phyloP scores from a whole-genome alignment of 2,329 filamentous ascomycete species.

The Tolypocladium sp. region DNA sequence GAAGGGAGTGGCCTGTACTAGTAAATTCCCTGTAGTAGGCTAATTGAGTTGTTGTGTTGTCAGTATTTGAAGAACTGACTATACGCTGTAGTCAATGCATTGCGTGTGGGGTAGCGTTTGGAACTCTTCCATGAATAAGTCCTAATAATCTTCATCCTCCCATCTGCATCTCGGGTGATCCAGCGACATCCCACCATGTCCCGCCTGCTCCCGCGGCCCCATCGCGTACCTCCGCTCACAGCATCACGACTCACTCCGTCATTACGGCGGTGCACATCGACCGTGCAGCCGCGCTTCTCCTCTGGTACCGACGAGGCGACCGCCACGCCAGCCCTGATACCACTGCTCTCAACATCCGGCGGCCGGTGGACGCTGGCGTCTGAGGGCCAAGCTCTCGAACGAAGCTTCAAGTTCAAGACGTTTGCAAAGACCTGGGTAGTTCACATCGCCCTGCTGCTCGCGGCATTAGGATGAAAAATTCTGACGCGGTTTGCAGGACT shows the following conservation, averaged over 20 bases:
- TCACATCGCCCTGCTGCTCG: constrained; percentile 5
- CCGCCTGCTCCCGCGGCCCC: constrained; percentile 4
- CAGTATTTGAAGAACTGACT: background rate
- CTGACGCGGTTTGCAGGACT: constrained; percentile 41
- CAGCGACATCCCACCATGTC: constrained; percentile 1
- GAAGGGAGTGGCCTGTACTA: too few species aligned
- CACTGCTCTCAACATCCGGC: constrained; percentile 30
- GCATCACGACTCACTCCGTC: constrained; percentile 5
- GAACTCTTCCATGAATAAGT: background rate
- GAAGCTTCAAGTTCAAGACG: constrained; percentile 54
- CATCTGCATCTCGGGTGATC: background rate
- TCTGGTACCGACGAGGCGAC: constrained; percentile 32
- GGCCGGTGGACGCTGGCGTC: constrained; percentile 41
- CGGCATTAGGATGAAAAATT: background rate
- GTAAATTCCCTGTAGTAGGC: too few species aligned
- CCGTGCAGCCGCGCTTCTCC: constrained; percentile 30
- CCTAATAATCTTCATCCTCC: background rate
- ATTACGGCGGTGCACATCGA: constrained; percentile 4
- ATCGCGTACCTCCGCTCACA: constrained; percentile 2
- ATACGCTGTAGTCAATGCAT: background rate
- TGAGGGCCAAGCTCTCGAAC: constrained; percentile 46
- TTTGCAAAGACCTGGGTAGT: constrained; percentile 58
- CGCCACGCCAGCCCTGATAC: constrained; percentile 23
- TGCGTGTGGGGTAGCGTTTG: background rate
- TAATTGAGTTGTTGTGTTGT: background rate